These are phyloP conservation scores for Naganishia sp. DNA, from an alignment of 1,284 basidiomycete species.

Conservation along the genomic window DNA sequence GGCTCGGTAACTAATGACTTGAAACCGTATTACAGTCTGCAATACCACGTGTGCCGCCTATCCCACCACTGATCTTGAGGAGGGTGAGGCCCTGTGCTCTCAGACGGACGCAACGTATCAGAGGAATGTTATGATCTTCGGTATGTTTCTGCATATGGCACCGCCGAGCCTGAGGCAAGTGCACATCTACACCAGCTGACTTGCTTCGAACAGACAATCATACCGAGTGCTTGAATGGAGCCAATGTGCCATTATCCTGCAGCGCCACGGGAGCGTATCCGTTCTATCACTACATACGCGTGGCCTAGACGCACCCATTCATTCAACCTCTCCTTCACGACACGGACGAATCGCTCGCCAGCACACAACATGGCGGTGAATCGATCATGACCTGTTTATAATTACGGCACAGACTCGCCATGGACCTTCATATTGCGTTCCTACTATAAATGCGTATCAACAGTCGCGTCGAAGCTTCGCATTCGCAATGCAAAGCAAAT, in stretches of 20 bases:
- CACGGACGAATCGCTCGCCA: neutral
- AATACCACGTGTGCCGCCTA: slow-evolving; percentile 15
- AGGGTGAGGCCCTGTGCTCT: slow-evolving; percentile 9
- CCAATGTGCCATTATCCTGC: slow-evolving; percentile 12
- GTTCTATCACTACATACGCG: slow-evolving; percentile 25
- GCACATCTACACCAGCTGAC: neutral
- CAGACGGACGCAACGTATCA: slow-evolving; percentile 18
- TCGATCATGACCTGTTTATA: neutral
- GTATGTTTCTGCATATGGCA: neutral
- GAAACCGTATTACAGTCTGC: neutral
- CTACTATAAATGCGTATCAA: no score
- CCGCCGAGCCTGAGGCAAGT: neutral
- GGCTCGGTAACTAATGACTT: neutral
- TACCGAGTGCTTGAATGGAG: slow-evolving; percentile 25
- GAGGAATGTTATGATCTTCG: slow-evolving; percentile 21
- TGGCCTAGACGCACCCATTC: neutral
- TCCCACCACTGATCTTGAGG: slow-evolving; percentile 9
- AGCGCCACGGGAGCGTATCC: slow-evolving; percentile 13
- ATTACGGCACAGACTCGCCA: neutral
- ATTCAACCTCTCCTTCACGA: neutral
- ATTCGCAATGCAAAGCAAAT: no score
- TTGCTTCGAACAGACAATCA: slow-evolving; percentile 6
- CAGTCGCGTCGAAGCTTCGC: no score
- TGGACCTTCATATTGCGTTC: no score
- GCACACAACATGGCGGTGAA: neutral